Base-by-base conservation (phyloP, 495 filamentous ascomycete species). In the Bacidia gigantensis region DNA sequence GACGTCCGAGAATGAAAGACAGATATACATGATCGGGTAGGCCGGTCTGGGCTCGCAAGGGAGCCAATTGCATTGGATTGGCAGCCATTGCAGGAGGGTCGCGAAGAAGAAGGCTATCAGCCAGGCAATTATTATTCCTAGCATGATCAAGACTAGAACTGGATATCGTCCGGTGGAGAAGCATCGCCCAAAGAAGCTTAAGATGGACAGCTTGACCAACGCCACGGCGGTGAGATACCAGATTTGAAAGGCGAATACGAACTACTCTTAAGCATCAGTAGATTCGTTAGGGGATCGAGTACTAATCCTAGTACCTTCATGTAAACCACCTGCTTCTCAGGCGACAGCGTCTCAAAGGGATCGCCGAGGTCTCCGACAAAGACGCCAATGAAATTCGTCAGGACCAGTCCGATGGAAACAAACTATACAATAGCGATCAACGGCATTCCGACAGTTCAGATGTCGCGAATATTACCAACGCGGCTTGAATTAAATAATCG, bases 61-160 rank as follows among this genome's bases (percentile, higher is more conserved):
- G 1, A 50, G 41, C 56, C 56, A 58, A 12, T 58, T 58, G 51
- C 56, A 58, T 11, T 23, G 21, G 3, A 58, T 54, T 29, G 56
- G 51, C 46, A 40, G 50, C n/a, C 11, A 22, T 43, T 54, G 56
- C 20, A 58, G 51, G 21, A 54, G 52, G 5, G 56, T 54, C 0
- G 56, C 56, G 38, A 54, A 54, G 20, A 54, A 23, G 25, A 58
- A 58, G 3, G 56, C 35, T 14, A 54, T 39, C 23, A 54, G 40
- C 56, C 56, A 58, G 46, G 38, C 51, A 20, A 40, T 12, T 5
- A 42, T 49, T 29, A 58, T 23, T 0, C n/a, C 38, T 17, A 50
- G 12, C 26, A 54, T 35, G 17, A 50, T 26, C 22, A 41, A 50
- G 26, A 58, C 26, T 17, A 51, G 17, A 21, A 26, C 21, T 17